Base-by-base conservation (phyloP, 805 yeast genomes). In the Metschnikowia borealis region DNA sequence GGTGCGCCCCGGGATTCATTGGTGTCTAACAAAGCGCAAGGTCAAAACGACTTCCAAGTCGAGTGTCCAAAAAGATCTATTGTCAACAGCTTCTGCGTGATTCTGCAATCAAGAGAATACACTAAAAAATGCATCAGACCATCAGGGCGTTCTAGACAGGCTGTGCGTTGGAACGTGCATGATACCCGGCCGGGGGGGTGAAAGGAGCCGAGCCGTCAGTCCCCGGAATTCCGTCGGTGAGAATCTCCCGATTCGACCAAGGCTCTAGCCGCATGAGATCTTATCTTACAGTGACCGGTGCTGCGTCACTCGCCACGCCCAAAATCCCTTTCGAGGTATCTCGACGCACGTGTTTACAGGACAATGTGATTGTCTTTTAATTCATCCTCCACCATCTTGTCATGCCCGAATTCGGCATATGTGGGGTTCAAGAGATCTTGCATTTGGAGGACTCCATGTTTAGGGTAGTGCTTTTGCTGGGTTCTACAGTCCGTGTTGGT, bases 221-320 rank as follows among this genome's bases (percentile, higher is more conserved):
- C 14, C n/a, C 18, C 32, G 32, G 32, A 38, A 21, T 8, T 38
- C 42, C 42, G 42, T 38, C 13, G 4, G 23, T 10, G 4, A 10
- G n/a, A 5, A n/a, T 23, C 13, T 21, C 41, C 29, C 29, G 13
- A 38, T 38, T 8, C 6, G 31, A n/a, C 6, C 29, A 6, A 3
- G 41, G 14, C 41, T 38, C 41, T 13, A 14, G 41, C 17, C 41
- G 41, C 29, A 14, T 14, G 31, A 17, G 31, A 38, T 38, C 41
- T 38, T 20, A 38, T 38, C 41, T 11, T 21, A 38, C 26, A 20
- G 41, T 4, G 41, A 38, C 17, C 11, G 11, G 29, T 26, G 29
- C 2, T 3, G 11, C 11, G 11, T 26, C 29, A 26, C 29, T 21
- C 31, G 29, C 41, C 41, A 20, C 31, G 10, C 41, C 13, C 29